Conservation (phyloP, 169 alveolate genomes). For the Plasmodium gonderi region DNA sequence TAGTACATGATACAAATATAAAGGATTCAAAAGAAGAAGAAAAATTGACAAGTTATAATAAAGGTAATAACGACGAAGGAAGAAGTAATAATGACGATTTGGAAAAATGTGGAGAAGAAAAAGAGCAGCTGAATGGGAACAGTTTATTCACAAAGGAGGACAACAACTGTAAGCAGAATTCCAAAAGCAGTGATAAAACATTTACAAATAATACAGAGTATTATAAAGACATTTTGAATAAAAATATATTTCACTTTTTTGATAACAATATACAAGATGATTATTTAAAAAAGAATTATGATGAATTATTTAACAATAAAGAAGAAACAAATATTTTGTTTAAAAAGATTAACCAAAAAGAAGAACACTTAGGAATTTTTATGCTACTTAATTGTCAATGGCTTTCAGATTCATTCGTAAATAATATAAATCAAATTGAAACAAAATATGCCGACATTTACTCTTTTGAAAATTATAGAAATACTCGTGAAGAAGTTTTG, state of each 20-base stretch:
- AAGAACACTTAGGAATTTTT: slow-evolving; percentile 66
- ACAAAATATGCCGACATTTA: slow-evolving; percentile 60
- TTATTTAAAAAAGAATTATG: slow-evolving; percentile 41
- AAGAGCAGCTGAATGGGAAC: background rate
- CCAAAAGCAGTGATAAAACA: background rate
- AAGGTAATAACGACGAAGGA: background rate
- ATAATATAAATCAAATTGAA: slow-evolving; percentile 55
- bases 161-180: background rate
- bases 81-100: background rate
- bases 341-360: slow-evolving; percentile 38
- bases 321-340: slow-evolving; percentile 16
- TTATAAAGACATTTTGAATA: background rate
- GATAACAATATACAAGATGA: slow-evolving; percentile 56
- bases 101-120: background rate
- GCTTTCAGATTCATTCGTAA: slow-evolving; percentile 66
- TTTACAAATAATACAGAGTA: background rate
- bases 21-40: background rate
- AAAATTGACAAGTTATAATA: background rate
- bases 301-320: slow-evolving; percentile 34
- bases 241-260: slow-evolving; percentile 25
- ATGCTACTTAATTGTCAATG: slow-evolving; percentile 36
- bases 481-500: slow-evolving; percentile 44
- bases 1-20: background rate
- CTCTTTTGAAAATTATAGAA: slow-evolving; percentile 36
- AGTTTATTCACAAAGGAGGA: background rate